Evolutionary conservation across 2,329 filamentous ascomycete genomes (phyloP).

Genomic region (Colletotrichum cereale): DNA sequence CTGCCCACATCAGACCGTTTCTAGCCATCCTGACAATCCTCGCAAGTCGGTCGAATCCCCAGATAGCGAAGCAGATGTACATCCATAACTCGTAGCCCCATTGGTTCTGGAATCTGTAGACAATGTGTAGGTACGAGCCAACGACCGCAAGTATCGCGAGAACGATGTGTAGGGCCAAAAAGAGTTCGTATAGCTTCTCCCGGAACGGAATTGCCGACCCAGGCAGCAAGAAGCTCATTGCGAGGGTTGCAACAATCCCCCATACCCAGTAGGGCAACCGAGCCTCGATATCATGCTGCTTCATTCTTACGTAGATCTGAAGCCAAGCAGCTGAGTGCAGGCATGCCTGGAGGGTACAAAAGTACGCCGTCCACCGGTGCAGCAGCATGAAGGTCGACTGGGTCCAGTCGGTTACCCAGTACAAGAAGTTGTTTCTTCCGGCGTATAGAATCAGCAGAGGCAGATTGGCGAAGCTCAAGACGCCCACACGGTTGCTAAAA

Average conservation of each 20-base stretch:
- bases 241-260: conserved; percentile 55
- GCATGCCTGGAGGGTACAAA: conserved; percentile 55
- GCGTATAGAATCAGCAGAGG: conserved; percentile 54
- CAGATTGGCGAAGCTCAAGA: conserved; percentile 48
- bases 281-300: conserved; percentile 45
- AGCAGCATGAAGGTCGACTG: conserved; percentile 58
- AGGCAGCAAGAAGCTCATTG: conserved; percentile 47
- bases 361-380: conserved; percentile 58
- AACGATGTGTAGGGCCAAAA: conserved; percentile 55
- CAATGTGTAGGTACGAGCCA: conserved; percentile 56
- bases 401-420: conserved; percentile 57
- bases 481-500: conserved; percentile 51
- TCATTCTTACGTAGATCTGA: conserved; percentile 46
- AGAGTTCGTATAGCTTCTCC: conserved; percentile 53
- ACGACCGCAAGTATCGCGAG: conserved; percentile 54
- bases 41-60: conserved; percentile 58
- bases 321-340: conserved; percentile 55
- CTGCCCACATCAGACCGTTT: conserved; percentile 52
- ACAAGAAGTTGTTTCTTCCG: conserved; percentile 56
- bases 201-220: conserved; percentile 50
- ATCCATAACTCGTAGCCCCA: conserved; percentile 62
- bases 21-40: conserved; percentile 54
- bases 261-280: conserved; percentile 54
- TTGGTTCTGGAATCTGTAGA: conserved; percentile 46
- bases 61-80: conserved; percentile 45